Evolutionary conservation across 352 stramenopile genomes (phyloP).

Genomic region (Phytophthora tentaculata): DNA sequence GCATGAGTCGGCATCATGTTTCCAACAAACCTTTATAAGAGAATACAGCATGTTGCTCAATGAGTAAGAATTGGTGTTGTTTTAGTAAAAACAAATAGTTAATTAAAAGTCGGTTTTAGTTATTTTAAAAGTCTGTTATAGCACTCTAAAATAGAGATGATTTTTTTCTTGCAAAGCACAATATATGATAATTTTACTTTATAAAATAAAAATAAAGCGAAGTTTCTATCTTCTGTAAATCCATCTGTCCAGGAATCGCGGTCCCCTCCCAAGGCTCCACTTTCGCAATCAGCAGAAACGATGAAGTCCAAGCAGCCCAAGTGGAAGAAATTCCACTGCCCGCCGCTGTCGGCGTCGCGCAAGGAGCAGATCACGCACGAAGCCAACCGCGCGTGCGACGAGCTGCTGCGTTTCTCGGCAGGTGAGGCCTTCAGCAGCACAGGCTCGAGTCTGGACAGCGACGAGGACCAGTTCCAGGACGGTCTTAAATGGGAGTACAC

Average conservation of each 20-base stretch:
- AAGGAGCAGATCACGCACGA: slow-evolving; percentile 75
- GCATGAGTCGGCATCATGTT: no score
- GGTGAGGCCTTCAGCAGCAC: slow-evolving; percentile 55
- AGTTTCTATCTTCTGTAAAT: background rate
- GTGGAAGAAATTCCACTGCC: slow-evolving; percentile 83
- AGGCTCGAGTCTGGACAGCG: slow-evolving; percentile 31
- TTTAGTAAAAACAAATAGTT: no score
- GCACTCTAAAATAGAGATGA: no score
- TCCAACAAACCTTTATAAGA: no score
- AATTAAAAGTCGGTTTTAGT: no score
- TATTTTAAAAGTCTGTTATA: no score
- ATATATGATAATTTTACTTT: no score
- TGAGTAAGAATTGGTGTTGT: no score
- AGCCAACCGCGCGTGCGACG: slow-evolving; percentile 77
- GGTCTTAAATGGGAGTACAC: slow-evolving; percentile 77
- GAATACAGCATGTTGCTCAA: no score
- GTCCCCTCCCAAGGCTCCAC: background rate
- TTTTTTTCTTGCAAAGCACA: no score
- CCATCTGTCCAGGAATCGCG: background rate
- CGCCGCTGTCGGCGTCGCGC: slow-evolving; percentile 62
- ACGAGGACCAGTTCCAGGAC: slow-evolving; percentile 47
- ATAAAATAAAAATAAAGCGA: background rate
- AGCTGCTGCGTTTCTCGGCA: slow-evolving; percentile 77
- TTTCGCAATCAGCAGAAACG: background rate
- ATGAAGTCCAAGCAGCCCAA: slow-evolving; percentile 65